Conservation (phyloP, 202 grass and related monocot species). For the Eragrostis tef region DNA sequence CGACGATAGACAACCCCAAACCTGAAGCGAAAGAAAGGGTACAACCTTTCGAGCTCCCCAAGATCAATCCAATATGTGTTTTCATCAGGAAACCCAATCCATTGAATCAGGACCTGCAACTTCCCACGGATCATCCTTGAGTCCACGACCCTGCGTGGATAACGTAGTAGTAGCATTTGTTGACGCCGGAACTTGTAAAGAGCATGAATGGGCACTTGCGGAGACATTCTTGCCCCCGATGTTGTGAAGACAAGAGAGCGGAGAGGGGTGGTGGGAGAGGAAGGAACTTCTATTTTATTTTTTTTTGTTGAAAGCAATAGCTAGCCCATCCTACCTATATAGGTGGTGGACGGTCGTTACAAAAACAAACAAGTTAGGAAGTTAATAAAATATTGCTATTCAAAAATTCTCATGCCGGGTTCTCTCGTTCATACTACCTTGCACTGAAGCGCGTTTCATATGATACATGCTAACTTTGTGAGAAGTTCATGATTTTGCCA, state of each 20-base stretch:
- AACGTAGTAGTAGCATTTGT: neutral
- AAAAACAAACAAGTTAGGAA: neutral
- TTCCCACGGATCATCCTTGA: neutral
- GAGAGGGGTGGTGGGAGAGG: too few relatives aligned
- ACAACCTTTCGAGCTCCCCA: neutral
- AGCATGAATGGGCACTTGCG: neutral
- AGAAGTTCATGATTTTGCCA: neutral
- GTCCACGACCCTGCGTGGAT: neutral
- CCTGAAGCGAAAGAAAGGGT: neutral
- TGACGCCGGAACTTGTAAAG: neutral
- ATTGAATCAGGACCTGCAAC: neutral
- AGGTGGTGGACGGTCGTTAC: neutral
- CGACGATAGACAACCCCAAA: conserved; percentile 17
- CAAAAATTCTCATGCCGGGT: neutral
- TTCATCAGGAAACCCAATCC: conserved; percentile 17
- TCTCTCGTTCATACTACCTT: neutral
- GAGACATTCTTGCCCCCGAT: neutral
- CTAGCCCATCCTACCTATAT: neutral
- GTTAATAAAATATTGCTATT: neutral
- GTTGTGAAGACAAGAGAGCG: neutral
- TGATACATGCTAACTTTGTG: neutral
- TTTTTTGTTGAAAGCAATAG: neutral
- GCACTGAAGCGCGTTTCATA: neutral
- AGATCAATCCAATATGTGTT: neutral
- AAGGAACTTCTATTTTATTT: neutral